phyloP scores from a whole-genome alignment of 2,329 filamentous ascomycete species.

The Talaromyces pinophilus region DNA sequence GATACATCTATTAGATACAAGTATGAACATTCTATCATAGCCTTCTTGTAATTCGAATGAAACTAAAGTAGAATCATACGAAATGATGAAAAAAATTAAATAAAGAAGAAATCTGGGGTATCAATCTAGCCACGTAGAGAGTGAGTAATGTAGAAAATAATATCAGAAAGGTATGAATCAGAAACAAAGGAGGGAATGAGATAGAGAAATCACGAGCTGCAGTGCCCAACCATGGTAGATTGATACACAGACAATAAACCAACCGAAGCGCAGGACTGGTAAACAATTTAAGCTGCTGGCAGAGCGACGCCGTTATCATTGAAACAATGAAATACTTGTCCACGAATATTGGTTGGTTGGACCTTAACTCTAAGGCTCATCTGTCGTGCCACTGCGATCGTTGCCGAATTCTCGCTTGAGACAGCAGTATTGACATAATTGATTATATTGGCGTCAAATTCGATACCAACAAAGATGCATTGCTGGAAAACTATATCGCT shows the following conservation, averaged over 20 bases:
- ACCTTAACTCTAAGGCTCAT: background rate
- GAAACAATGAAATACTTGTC: background rate
- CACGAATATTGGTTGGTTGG: background rate
- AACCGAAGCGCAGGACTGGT: background rate
- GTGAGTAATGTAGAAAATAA: background rate
- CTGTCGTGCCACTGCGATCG: background rate
- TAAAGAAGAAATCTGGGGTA: background rate
- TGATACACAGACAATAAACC: background rate
- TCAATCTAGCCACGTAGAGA: background rate
- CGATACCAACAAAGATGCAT: background rate
- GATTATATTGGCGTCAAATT: background rate
- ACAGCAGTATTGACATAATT: background rate
- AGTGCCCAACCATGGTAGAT: background rate
- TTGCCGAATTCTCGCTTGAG: background rate
- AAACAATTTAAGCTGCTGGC: background rate
- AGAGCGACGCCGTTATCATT: background rate
- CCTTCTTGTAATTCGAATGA: background rate
- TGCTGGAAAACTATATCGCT: background rate
- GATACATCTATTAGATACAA: background rate
- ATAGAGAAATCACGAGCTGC: background rate
- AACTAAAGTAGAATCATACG: background rate
- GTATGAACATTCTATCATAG: background rate
- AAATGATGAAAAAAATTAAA: background rate
- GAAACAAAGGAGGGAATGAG: background rate
- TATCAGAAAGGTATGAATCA: background rate